Conservation (phyloP, 306 rosid species). For the Malus orientalis region DNA sequence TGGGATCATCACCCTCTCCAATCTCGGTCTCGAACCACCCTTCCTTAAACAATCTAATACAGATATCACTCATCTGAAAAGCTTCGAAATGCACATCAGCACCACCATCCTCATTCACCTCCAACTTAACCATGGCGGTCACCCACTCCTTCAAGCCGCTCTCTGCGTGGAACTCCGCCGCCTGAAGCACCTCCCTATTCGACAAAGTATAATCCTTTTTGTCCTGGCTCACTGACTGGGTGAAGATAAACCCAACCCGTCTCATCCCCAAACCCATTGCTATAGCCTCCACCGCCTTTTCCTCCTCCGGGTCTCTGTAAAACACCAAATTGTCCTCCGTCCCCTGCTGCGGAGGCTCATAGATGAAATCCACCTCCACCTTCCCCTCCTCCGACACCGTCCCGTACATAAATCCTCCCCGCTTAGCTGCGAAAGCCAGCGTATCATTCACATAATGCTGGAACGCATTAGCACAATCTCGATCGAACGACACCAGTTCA, state of each 20-base stretch:
- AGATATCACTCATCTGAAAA: conserved; percentile 93
- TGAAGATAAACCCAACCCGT: conserved; percentile 78
- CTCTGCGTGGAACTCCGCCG: conserved; percentile 84
- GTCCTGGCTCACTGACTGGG: conserved; percentile 80
- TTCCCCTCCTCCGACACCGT: conserved; percentile 68
- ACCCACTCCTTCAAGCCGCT: conserved; percentile 96
- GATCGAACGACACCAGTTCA: conserved; percentile 80
- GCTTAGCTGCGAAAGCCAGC: conserved; percentile 74
- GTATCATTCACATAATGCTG: conserved; percentile 84
- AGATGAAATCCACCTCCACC: conserved; percentile 85
- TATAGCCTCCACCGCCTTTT: conserved; percentile 76
- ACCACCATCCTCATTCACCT: conserved; percentile 74
- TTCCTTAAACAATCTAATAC: conserved; percentile 72
- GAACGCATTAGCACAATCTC: conserved; percentile 82
- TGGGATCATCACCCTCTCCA: conserved; percentile 67
- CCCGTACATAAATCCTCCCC: conserved; percentile 96
- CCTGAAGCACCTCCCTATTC: conserved; percentile 77
- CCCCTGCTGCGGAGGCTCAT: conserved; percentile 93
- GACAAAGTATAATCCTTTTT: conserved; percentile 84
- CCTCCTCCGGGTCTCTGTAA: conserved; percentile 68
- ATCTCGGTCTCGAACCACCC: conserved; percentile 74
- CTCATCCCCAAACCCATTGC: conserved; percentile 82
- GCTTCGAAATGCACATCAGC: conserved; percentile 96
- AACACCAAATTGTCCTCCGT: conserved; percentile 52
- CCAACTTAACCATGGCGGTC: conserved; percentile 81